phyloP scores from a whole-genome alignment of 2,329 filamentous ascomycete genomes.

The Penicillium sp. region DNA sequence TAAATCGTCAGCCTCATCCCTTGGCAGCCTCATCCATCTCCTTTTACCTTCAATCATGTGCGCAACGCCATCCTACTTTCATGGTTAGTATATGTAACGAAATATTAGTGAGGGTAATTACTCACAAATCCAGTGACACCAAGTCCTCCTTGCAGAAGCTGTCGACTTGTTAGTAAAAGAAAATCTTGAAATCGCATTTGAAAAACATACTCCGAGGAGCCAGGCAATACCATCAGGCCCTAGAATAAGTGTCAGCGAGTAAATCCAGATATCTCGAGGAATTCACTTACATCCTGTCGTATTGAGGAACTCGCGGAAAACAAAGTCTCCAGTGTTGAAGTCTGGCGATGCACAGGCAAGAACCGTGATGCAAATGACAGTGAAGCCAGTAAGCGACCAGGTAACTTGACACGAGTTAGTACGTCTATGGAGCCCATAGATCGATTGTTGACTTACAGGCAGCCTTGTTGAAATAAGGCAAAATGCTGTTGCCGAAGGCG shows the following conservation, averaged over 20 bases:
- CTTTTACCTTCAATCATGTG: constrained; percentile 54
- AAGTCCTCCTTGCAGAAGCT: constrained; percentile 52
- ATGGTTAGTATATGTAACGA: not conserved
- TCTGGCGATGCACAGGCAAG: constrained; percentile 65
- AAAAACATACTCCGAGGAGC: constrained; percentile 41
- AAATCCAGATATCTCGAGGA: not conserved
- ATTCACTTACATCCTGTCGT: constrained; percentile 56
- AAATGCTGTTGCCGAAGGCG: constrained; percentile 60
- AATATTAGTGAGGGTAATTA: not conserved
- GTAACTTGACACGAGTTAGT: constrained; percentile 45
- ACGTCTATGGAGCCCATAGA: not conserved
- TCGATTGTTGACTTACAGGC: constrained; percentile 47
- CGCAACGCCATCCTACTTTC: constrained; percentile 37
- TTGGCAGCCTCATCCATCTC: not conserved
- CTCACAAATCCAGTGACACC: constrained; percentile 55
- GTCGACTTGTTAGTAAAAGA: constrained; percentile 19
- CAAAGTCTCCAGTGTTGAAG: constrained; percentile 58
- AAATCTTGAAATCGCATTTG: not conserved
- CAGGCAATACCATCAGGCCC: constrained; percentile 63
- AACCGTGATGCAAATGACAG: constrained; percentile 68
- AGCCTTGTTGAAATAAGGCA: constrained; percentile 66
- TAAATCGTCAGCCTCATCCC: not conserved
- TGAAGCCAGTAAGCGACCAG: constrained; percentile 69
- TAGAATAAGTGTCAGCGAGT: constrained; percentile 16
- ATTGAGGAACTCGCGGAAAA: constrained; percentile 69